phyloP scores from a whole-genome alignment of 2,329 filamentous ascomycete species.

The Cladosporium cucumerinum region DNA sequence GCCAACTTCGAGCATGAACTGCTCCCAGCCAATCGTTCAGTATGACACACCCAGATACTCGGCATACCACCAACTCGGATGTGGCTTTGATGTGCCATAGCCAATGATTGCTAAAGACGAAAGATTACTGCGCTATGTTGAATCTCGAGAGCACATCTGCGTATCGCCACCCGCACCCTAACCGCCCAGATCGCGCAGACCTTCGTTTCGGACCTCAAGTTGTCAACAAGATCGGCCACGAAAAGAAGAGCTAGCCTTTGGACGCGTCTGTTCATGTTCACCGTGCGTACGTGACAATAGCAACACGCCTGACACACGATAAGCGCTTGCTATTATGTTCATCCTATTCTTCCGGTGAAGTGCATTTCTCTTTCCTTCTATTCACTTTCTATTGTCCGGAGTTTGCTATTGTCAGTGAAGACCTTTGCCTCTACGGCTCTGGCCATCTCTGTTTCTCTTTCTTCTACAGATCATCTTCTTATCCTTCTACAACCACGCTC shows the following conservation, averaged over 20 bases:
- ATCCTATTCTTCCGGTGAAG: not conserved
- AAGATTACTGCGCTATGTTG: not conserved
- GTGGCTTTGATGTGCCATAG: not conserved
- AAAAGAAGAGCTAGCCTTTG: not conserved
- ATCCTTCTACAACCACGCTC: not conserved
- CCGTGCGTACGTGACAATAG: constrained; percentile 27
- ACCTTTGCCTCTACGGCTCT: constrained; percentile 30
- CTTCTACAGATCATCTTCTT: constrained; percentile 19
- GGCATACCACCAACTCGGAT: not conserved
- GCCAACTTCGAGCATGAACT: not conserved
- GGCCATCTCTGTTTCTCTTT: constrained; percentile 21
- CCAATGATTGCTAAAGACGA: not conserved
- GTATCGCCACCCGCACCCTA: not conserved
- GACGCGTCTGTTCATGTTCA: constrained; percentile 26
- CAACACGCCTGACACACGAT: constrained; percentile 18
- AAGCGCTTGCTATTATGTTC: constrained; percentile 12
- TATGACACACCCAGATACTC: constrained; percentile 4
- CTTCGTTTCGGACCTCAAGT: constrained; percentile 22
- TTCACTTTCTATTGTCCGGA: constrained; percentile 32
- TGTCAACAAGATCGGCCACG: constrained; percentile 14
- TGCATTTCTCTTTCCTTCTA: constrained; percentile 13
- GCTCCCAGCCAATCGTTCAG: not conserved
- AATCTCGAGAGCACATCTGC: not conserved
- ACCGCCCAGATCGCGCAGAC: constrained; percentile 4
- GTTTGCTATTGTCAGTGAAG: constrained; percentile 38